These are phyloP conservation scores for Physcomitrellopsis africana DNA, from an alignment of 225 moss, liverwort and hornwort genomes.

Conservation along the genomic window DNA sequence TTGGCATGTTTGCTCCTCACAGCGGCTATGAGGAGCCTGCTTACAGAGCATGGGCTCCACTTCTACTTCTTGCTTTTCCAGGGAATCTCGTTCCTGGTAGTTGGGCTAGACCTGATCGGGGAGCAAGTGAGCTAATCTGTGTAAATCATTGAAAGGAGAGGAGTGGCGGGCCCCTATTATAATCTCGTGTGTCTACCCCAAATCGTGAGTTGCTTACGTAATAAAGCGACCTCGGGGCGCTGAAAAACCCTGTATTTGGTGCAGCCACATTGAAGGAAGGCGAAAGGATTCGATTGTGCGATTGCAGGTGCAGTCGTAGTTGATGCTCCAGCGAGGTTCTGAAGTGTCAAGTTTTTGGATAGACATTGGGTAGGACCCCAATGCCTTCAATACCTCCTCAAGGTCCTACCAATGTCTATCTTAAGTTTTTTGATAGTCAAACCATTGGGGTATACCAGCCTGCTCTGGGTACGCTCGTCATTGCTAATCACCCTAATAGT, in stretches of 20 bases:
- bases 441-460: constrained; percentile 33
- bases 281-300: constrained; percentile 22
- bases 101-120: constrained; percentile 63
- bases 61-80: constrained; percentile 67
- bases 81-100: constrained; percentile 60
- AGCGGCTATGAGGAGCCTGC: constrained; percentile 55
- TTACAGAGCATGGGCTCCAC: constrained; percentile 66
- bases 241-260: constrained; percentile 53
- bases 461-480: constrained; percentile 32
- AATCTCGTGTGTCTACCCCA: constrained; percentile 34
- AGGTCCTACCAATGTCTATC: no score
- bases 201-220: constrained; percentile 40
- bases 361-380: constrained; percentile 34
- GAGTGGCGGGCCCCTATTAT: constrained; percentile 1
- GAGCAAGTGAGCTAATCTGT: constrained; percentile 47
- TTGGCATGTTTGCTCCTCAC: constrained; percentile 63
- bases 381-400: constrained; percentile 25
- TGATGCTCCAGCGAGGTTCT: constrained; percentile 38
- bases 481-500: constrained; percentile 40
- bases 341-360: constrained; percentile 29
- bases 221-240: constrained; percentile 23
- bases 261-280: constrained; percentile 45
- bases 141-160: no score
- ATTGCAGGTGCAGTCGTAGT: constrained; percentile 33
- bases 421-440: constrained; percentile 29